Evolutionary conservation across 164 flowering plant species (phyloP).

Genomic region (Buxus sempervirens): DNA sequence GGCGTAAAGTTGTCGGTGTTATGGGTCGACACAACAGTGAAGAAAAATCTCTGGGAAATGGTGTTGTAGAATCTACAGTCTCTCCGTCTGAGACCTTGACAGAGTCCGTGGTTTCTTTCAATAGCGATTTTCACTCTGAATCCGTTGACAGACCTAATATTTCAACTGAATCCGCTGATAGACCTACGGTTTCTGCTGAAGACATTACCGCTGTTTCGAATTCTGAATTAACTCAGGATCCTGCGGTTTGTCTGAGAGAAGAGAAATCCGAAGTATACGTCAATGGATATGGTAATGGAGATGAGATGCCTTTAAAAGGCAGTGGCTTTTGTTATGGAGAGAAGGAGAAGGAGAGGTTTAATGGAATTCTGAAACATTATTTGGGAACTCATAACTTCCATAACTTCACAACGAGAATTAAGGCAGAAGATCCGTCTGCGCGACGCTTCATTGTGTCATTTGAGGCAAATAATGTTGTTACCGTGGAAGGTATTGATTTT

Average conservation of each 20-base stretch:
- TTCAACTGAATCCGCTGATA: not conserved
- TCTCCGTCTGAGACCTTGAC: slow-evolving; percentile 10
- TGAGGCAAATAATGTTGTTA: slow-evolving; percentile 49
- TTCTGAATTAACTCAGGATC: slow-evolving; percentile 2
- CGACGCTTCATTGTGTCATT: slow-evolving; percentile 77
- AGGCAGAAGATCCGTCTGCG: slow-evolving; percentile 89
- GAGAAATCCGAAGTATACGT: slow-evolving; percentile 4
- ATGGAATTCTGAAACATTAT: slow-evolving; percentile 58
- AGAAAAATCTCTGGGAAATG: not conserved
- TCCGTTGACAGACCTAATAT: not conserved
- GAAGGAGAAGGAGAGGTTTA: slow-evolving; percentile 75
- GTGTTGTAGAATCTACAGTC: no score
- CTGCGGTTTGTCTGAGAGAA: slow-evolving; percentile 4
- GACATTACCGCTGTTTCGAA: not conserved
- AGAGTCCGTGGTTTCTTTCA: slow-evolving; percentile 25
- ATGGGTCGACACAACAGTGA: slow-evolving; percentile 52
- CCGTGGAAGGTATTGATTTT: slow-evolving; percentile 81
- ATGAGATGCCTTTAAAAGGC: slow-evolving; percentile 20
- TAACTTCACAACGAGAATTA: slow-evolving; percentile 84
- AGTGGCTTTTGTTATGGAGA: slow-evolving; percentile 66
- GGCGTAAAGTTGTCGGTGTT: slow-evolving; percentile 72
- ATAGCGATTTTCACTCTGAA: slow-evolving; percentile 5
- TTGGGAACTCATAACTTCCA: slow-evolving; percentile 94
- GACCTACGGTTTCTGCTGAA: not conserved
- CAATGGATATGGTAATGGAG: slow-evolving; percentile 17